phyloP scores from a whole-genome alignment of 768 basidiomycete genomes.

The Botryobasidium botryosum region DNA sequence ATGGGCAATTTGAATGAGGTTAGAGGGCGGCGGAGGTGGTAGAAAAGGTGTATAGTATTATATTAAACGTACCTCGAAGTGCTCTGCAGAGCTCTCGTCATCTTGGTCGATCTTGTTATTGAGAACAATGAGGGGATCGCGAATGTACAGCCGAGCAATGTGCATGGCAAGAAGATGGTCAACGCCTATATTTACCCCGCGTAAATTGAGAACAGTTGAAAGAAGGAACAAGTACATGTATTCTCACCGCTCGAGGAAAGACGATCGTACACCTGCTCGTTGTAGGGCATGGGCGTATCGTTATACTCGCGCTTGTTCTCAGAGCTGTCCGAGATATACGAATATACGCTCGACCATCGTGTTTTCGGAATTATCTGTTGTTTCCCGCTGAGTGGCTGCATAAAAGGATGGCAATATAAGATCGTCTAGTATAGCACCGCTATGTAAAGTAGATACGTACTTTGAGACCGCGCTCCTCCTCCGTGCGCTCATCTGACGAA shows the following conservation, averaged over 20 bases:
- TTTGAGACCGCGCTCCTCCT: conserved; percentile 81
- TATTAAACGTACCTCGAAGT: conserved; percentile 63
- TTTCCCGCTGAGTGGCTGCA: conserved; percentile 56
- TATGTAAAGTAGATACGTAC: conserved; percentile 23
- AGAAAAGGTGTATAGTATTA: background rate
- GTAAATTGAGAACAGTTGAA: background rate
- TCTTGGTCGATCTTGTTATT: conserved; percentile 87
- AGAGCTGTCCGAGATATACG: conserved; percentile 77
- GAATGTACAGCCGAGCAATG: conserved; percentile 87
- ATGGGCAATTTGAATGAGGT: conserved; percentile 1
- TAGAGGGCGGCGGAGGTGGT: background rate
- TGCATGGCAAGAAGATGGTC: conserved; percentile 80
- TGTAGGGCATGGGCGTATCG: conserved; percentile 65
- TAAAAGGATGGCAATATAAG: background rate
- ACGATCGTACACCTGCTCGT: conserved; percentile 53
- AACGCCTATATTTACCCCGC: conserved; percentile 40
- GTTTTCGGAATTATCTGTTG: conserved; percentile 82
- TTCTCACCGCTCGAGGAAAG: conserved; percentile 55
- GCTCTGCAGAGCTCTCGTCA: conserved; percentile 70
- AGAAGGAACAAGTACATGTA: background rate
- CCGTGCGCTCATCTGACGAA: conserved; percentile 88
- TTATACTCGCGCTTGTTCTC: conserved; percentile 87
- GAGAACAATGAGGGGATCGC: conserved; percentile 89
- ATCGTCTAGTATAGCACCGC: background rate
- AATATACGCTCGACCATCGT: conserved; percentile 86